phyloP scores from a whole-genome alignment of 192 early-diverging fungal genomes.

The Coemansia sp. region DNA sequence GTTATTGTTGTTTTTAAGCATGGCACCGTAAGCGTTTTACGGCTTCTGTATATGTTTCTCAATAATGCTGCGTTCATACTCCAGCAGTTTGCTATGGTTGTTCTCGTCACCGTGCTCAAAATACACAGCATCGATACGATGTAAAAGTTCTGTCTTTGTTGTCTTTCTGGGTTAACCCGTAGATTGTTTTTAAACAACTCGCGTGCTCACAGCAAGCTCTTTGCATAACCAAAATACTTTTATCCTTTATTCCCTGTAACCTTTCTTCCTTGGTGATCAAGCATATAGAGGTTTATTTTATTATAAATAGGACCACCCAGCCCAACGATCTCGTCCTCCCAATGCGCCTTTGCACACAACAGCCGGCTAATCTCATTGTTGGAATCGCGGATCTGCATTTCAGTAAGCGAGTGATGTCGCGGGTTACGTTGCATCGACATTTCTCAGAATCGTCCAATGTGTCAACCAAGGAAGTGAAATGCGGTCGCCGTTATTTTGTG shows the following conservation, averaged over 20 bases:
- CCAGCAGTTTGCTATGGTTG: constrained; percentile 76
- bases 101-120: constrained; percentile 93
- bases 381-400: constrained; percentile 86
- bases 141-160: constrained; percentile 70
- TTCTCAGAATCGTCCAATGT: constrained; percentile 79
- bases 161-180: constrained; percentile 39
- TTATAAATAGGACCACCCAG: constrained; percentile 93
- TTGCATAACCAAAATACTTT: constrained; percentile 97
- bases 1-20: constrained; percentile 15
- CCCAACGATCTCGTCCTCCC: constrained; percentile 88
- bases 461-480: constrained; percentile 66
- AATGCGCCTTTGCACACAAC: constrained; percentile 85
- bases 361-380: constrained; percentile 97
- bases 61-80: constrained; percentile 71
- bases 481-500: constrained; percentile 70
- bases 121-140: constrained; percentile 87
- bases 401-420: constrained; percentile 89
- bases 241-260: constrained; percentile 89
- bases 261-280: constrained; percentile 85
- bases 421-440: constrained; percentile 88
- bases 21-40: constrained; percentile 24
- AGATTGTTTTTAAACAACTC: constrained; percentile 82
- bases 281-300: constrained; percentile 70
- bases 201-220: constrained; percentile 87
- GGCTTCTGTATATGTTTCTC: constrained; percentile 33